phyloP scores from a whole-genome alignment of 2,329 filamentous ascomycete species.

The Colletotrichum abscissum region DNA sequence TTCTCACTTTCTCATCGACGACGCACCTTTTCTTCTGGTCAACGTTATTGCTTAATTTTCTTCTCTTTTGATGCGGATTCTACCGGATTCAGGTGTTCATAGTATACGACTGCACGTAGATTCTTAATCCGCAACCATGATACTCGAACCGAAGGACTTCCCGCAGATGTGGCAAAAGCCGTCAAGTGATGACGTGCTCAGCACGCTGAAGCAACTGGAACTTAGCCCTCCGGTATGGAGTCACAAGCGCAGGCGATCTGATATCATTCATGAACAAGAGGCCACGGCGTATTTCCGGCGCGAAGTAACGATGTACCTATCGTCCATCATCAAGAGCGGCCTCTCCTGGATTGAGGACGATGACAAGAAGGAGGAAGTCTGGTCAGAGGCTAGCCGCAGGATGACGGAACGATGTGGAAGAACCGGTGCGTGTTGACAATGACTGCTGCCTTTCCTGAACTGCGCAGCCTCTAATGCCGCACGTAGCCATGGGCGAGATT shows the following conservation, averaged over 20 bases:
- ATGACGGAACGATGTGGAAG: constrained; percentile 89
- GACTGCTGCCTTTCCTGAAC: neutral
- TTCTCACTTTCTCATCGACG: neutral
- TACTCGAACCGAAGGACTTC: constrained; percentile 66
- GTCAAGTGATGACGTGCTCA: constrained; percentile 70
- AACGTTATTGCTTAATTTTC: neutral
- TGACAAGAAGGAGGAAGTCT: constrained; percentile 74
- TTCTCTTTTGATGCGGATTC: neutral
- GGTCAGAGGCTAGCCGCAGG: constrained; percentile 82
- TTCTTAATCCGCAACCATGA: constrained; percentile 40
- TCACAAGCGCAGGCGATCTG: constrained; percentile 51
- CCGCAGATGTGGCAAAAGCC: constrained; percentile 87
- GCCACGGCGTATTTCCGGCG: constrained; percentile 56
- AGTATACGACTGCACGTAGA: constrained; percentile 25
- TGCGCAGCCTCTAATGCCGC: neutral
- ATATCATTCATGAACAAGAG: constrained; percentile 55
- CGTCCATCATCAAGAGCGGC: constrained; percentile 73
- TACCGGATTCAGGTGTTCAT: neutral
- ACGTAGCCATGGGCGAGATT: constrained; percentile 66
- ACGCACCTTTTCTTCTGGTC: neutral
- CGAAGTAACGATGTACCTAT: constrained; percentile 74
- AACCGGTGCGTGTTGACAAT: constrained; percentile 59
- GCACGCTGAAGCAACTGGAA: constrained; percentile 74
- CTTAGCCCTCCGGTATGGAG: constrained; percentile 78
- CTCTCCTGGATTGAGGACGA: constrained; percentile 77